A percentile compares a stretch with the other conserved stretches of the same genome.
Conservation (phyloP, 2,329 filamentous ascomycete genomes). For the Aspergillus sp. region DNA sequence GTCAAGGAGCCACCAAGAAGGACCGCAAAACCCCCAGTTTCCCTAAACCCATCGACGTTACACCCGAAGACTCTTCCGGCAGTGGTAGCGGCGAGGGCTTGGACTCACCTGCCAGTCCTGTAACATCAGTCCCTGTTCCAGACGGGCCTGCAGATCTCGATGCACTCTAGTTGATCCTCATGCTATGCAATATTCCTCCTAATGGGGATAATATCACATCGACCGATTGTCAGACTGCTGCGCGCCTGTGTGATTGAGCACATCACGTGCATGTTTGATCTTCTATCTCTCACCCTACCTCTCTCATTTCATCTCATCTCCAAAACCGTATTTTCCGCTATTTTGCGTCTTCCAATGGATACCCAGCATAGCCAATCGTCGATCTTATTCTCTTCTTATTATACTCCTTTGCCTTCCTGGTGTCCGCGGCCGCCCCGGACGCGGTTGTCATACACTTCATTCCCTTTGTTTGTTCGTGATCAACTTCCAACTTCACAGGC, state of each 20-base stretch:
- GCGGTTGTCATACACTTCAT: not conserved
- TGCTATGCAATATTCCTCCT: not conserved
- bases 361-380: conserved; percentile 18
- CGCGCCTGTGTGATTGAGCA: not conserved
- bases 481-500: too few relatives aligned
- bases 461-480: not conserved
- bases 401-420: not conserved
- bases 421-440: not conserved
- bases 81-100: conserved; percentile 33
- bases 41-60: conserved; percentile 16
- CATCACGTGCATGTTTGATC: not conserved
- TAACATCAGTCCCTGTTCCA: conserved; percentile 14
- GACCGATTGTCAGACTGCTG: not conserved
- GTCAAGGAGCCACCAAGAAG: conserved; percentile 8
- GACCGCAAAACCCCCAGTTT: conserved; percentile 8
- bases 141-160: conserved; percentile 3
- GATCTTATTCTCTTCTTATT: not conserved
- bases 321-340: not conserved
- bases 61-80: conserved; percentile 31
- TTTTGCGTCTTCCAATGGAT: conserved; percentile 15
- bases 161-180: not conserved
- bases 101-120: conserved; percentile 28
- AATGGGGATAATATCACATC: not conserved
- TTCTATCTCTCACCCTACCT: not conserved
- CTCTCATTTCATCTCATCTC: too few relatives aligned